A percentile compares a stretch with the other conserved stretches of the same genome.
Conservation (phyloP, 2,329 filamentous ascomycete species). For the Scedosporium boydii region DNA sequence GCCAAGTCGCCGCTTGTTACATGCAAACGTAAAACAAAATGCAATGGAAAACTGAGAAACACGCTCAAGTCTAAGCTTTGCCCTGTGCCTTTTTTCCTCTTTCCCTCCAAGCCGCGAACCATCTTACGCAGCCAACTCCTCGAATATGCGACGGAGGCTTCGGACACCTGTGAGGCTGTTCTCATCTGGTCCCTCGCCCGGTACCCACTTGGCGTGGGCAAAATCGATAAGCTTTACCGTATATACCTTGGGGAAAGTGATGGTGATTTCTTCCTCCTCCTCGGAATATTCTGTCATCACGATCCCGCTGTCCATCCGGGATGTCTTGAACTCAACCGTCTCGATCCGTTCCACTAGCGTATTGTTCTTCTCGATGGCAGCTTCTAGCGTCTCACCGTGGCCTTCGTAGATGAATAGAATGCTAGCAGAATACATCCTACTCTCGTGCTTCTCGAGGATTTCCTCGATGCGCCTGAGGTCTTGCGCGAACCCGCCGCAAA, state of each 20-base stretch:
- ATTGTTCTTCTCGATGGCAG: constrained; percentile 46
- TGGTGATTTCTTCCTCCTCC: constrained; percentile 34
- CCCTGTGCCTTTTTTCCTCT: background rate
- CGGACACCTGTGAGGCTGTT: constrained; percentile 69
- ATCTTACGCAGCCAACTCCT: constrained; percentile 41
- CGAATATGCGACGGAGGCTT: constrained; percentile 62
- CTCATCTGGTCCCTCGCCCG: constrained; percentile 75
- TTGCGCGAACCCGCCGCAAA: constrained; percentile 42
- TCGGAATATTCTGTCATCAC: constrained; percentile 33
- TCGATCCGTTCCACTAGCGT: constrained; percentile 41
- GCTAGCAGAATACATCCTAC: constrained; percentile 54
- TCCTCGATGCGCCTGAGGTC: constrained; percentile 44
- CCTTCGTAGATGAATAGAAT: constrained; percentile 57
- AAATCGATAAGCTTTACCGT: constrained; percentile 91
- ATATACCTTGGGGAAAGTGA: constrained; percentile 45
- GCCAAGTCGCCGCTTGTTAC: background rate
- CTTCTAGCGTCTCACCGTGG: constrained; percentile 43
- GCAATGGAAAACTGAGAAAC: background rate
- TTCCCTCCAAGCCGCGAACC: too few relatives aligned
- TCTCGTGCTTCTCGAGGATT: constrained; percentile 45
- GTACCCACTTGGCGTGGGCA: constrained; percentile 80
- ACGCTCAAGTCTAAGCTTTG: background rate
- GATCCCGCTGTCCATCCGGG: constrained; percentile 47
- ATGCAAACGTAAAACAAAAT: background rate
- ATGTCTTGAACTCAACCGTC: constrained; percentile 26